Base-by-base conservation (phyloP, 2,329 filamentous ascomycete species). In the Penicillium hordei region DNA sequence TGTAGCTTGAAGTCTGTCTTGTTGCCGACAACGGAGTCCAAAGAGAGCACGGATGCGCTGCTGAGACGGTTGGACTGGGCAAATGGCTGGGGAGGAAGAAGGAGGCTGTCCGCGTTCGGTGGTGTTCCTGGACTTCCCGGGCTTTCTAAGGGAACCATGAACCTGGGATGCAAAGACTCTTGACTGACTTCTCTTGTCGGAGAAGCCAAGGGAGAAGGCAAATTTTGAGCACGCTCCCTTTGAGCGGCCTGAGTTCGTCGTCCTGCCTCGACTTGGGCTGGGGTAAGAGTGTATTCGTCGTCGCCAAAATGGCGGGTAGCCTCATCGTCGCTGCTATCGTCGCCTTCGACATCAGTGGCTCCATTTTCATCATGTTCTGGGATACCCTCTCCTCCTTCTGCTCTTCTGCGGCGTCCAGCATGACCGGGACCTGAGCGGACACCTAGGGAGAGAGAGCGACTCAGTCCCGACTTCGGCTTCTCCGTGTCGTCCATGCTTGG, bases 1-100 rank as follows among this genome's bases (percentile, higher is more conserved):
- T 89, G 86, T 23, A 87, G 78, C 61, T 83, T 81, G 70, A 82
- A 86, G 65, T 86, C 82, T 52, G 81, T 82, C 69, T 86, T 85
- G 57, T 83, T 82, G 15, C 85, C 83, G 27, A 87, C 79, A 27
- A 88, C 79, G 6, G 79, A 79, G 51, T 84, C 77, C 4, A 86
- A 76, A 23, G 82, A 85, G 34, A 87, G 78, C 17, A 78, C 75
- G 5, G 80, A 82, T 40, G 74, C 72, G 61, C 70, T 76, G 64
- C 75, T 76, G 55, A 74, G 68, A 49, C 72, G 67, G 53, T 75
- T 70, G 34, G 68, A 62, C 29, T 70, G 65, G 7, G 62, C 60
- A 45, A 70, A 65, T 17, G 68, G 68, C 31, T 65, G 63, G n/a
- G 60, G 63, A 23, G 72, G 67, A 12, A 71, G 65, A n/a, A 70